A percentile compares a stretch with the other conserved stretches of the same genome.
Evolutionary conservation across 2,329 filamentous ascomycete species (phyloP).

Genomic region (Whalleya microplaca): DNA sequence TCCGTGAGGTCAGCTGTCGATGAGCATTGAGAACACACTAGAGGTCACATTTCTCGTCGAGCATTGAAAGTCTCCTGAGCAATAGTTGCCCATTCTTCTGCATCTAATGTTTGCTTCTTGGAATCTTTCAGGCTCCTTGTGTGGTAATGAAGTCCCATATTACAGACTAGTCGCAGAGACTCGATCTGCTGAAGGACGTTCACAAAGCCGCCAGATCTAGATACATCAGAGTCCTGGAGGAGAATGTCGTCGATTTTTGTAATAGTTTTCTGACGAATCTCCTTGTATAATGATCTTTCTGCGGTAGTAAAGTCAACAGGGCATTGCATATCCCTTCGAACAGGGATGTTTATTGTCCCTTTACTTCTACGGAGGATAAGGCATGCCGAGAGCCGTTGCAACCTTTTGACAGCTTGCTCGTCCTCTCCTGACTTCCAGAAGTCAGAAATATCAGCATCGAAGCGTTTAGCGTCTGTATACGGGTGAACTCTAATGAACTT

Average conservation of each 20-base stretch:
- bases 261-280: conserved; percentile 33
- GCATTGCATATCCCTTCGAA: conserved; percentile 37
- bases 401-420: conserved; percentile 42
- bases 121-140: conserved; percentile 31
- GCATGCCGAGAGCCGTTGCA: conserved; percentile 43
- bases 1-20: conserved; percentile 30
- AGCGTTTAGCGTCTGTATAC: conserved; percentile 42
- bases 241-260: conserved; percentile 41
- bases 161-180: conserved; percentile 48
- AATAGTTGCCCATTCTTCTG: conserved; percentile 18
- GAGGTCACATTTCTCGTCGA: conserved; percentile 30
- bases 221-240: conserved; percentile 10
- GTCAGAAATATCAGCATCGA: conserved; percentile 43
- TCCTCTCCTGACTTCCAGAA: conserved; percentile 44
- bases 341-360: conserved; percentile 43
- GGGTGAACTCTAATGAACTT: conserved; percentile 48
- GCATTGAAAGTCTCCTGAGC: conserved; percentile 43
- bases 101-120: neutral
- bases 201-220: conserved; percentile 34
- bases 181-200: conserved; percentile 52
- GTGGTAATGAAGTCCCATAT: conserved; percentile 48
- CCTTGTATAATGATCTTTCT: conserved; percentile 44
- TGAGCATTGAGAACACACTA: conserved; percentile 37
- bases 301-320: conserved; percentile 41
- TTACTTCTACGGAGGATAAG: conserved; percentile 47